Percentiles rank a stretch among this genome's conserved stretches.
Conservation (phyloP, 1,284 basidiomycete species). For the Leccinum subspadiceum region DNA sequence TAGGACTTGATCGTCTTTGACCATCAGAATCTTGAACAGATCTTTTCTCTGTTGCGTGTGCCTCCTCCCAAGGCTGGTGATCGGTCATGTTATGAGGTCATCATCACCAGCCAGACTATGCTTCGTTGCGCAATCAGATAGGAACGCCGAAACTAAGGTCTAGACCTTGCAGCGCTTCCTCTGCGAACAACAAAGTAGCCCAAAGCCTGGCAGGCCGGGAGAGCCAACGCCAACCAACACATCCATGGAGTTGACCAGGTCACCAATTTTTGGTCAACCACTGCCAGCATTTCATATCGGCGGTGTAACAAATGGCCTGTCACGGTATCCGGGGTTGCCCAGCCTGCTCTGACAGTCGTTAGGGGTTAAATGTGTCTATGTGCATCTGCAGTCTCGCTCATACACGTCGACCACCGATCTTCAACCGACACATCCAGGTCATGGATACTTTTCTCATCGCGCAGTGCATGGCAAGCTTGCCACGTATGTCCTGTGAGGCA, state of each 20-base stretch:
- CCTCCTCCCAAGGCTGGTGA: background rate
- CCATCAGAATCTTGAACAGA: no score
- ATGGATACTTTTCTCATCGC: slow-evolving; percentile 12
- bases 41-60: no score
- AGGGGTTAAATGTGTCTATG: no score
- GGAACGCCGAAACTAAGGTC: no score
- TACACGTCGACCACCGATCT: background rate
- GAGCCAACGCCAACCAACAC: background rate
- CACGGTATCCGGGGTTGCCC: background rate
- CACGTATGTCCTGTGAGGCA: background rate
- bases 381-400: background rate
- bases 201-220: background rate
- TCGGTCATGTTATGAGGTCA: background rate
- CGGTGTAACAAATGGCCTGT: background rate
- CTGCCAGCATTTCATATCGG: background rate
- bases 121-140: background rate
- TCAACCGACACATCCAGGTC: background rate
- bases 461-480: slow-evolving; percentile 15
- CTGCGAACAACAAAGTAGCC: background rate
- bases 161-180: no score
- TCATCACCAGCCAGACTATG: background rate
- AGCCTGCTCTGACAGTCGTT: background rate
- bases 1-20: background rate
- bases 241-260: background rate
- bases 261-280: background rate